phyloP scores from a whole-genome alignment of 441 rosid species.

The Eruca vesicaria region DNA sequence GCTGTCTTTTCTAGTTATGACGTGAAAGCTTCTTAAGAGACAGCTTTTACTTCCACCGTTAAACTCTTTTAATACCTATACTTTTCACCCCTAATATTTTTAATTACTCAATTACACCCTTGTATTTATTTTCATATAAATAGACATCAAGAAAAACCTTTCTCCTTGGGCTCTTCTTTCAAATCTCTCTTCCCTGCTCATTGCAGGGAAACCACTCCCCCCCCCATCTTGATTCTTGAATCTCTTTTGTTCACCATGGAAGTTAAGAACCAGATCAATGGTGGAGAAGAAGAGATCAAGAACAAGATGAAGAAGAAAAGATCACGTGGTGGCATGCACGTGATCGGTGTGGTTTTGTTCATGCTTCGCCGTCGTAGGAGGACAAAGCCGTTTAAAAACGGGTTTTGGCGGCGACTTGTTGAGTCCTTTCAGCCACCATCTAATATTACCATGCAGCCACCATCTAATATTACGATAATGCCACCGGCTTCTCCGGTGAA shows the following conservation, averaged over 20 bases:
- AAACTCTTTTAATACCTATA: background rate
- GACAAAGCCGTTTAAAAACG: conserved; percentile 32
- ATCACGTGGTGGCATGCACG: conserved; percentile 37
- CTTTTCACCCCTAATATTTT: background rate
- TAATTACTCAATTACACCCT: background rate
- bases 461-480: conserved; percentile 5
- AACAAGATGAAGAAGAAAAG: conserved; percentile 34
- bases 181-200: conserved; percentile 24
- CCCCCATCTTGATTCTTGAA: background rate
- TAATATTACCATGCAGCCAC: background rate
- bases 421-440: conserved; percentile 46
- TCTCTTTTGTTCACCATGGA: conserved; percentile 20
- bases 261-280: background rate
- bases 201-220: conserved; percentile 19
- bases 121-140: conserved; percentile 14
- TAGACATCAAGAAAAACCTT: background rate
- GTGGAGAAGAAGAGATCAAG: conserved; percentile 9
- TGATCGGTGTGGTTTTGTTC: conserved; percentile 42
- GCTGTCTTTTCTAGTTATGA: conserved; percentile 27
- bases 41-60: conserved; percentile 18
- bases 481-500: background rate
- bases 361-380: conserved; percentile 35
- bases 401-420: conserved; percentile 42
- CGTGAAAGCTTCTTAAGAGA: conserved; percentile 20
- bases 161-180: conserved; percentile 31